Evolutionary conservation across 202 grass and related monocot genomes (phyloP).

Genomic region (Zizania palustris): DNA sequence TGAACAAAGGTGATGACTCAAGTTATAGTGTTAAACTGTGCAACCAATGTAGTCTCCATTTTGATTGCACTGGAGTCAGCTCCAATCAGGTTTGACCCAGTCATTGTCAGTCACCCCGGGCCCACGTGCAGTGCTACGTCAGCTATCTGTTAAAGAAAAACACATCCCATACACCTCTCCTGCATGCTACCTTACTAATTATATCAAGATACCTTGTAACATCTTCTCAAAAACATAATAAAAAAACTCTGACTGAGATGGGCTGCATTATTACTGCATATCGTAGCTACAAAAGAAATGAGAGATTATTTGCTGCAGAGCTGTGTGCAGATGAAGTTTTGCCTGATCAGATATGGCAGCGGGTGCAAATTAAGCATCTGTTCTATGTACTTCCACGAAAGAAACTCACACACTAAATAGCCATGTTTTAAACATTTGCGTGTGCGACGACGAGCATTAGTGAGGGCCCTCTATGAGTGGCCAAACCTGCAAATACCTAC

Average conservation of each 20-base stretch:
- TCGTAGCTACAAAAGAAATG: neutral
- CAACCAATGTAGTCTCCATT: neutral
- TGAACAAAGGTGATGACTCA: neutral
- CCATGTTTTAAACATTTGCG: conserved; percentile 20
- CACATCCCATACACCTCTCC: too few species aligned
- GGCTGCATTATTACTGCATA: too few species aligned
- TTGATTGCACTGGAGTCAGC: neutral
- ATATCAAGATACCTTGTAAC: too few species aligned
- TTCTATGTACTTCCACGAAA: conserved; percentile 31
- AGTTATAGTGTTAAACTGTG: conserved; percentile 2
- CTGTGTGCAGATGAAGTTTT: conserved; percentile 14
- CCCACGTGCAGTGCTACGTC: too few species aligned
- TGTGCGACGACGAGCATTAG: conserved; percentile 4
- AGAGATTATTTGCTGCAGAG: conserved; percentile 11
- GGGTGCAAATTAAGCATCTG: conserved; percentile 26
- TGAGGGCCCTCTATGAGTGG: neutral
- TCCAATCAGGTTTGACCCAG: too few species aligned
- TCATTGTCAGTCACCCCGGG: too few species aligned
- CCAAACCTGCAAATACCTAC: conserved; percentile 12
- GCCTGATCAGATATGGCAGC: conserved; percentile 12
- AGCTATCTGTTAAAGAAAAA: too few species aligned
- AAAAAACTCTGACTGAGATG: neutral
- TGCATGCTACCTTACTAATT: too few species aligned
- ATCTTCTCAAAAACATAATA: too few species aligned
- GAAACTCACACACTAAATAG: conserved; percentile 4